Conservation (phyloP, 768 basidiomycete genomes). For the Rhodotorula toruloides region DNA sequence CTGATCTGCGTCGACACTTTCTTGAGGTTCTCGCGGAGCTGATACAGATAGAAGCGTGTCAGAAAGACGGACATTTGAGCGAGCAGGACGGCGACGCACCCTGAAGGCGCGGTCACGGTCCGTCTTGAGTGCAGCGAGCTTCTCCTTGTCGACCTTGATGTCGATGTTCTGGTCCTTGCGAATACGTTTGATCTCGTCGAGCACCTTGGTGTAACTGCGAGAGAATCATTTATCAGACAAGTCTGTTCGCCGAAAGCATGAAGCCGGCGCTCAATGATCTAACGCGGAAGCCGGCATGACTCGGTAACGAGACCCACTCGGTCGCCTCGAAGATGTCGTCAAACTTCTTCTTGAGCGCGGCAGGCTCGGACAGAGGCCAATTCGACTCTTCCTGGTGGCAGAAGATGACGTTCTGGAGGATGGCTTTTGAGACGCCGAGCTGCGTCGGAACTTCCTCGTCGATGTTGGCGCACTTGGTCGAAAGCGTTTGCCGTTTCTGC, state of each 20-base stretch:
- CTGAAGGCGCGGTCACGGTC: constrained; percentile 82
- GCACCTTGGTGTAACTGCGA: constrained; percentile 85
- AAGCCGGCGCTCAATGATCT: too few species aligned
- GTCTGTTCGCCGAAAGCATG: background rate
- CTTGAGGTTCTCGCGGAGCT: constrained; percentile 53
- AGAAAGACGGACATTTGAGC: background rate
- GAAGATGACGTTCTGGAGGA: constrained; percentile 97
- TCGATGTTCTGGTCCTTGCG: constrained; percentile 87
- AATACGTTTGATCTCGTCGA: constrained; percentile 81
- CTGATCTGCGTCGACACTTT: constrained; percentile 73
- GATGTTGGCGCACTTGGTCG: constrained; percentile 96
- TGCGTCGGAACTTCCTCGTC: constrained; percentile 87
- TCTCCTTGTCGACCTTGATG: constrained; percentile 77
- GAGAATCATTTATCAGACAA: background rate
- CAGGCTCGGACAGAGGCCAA: constrained; percentile 91
- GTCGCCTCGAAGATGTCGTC: constrained; percentile 99
- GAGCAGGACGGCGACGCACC: constrained; percentile 37
- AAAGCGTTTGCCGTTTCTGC: constrained; percentile 73
- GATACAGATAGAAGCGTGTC: background rate
- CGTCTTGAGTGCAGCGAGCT: constrained; percentile 65
- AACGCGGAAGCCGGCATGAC: too few species aligned
- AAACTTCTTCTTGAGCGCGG: constrained; percentile 93
- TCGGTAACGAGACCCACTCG: constrained; percentile 53
- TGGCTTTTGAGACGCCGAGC: constrained; percentile 94
- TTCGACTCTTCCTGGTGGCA: constrained; percentile 99